Evolutionary conservation across 2,329 filamentous ascomycete genomes (phyloP), one percentile per base, ranked within the genome.

Genomic region (Xylaria sp.): DNA sequence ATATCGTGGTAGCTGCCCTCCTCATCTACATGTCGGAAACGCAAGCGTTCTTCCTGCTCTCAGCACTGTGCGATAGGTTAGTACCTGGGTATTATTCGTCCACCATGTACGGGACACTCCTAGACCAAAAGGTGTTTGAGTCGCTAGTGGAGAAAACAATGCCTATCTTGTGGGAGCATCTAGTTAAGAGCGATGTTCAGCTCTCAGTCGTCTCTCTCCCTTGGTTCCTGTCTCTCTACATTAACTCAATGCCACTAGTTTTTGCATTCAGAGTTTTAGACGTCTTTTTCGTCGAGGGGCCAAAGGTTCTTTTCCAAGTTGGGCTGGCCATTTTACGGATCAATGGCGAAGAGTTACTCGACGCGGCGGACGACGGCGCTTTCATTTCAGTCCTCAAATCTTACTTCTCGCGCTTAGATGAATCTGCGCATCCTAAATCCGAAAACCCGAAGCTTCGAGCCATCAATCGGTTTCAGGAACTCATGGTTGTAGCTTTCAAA

Each of bases 401-500:
- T 0, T 99, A 99, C 77, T 99, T 99, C 75, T 87, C 92, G 7
- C 88, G 92, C 38, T 82, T 99, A 8, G 94, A 98, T 73, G 94
- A 98, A 77, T 97, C 93, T 3, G 95, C 95, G 2, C 94, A 99
- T 72, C 95, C 95, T 2, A 93, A 90, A 72, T 97, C 93, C 0
- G 93, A 97, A 74, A 99, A 98, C 66, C 89, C 93, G 3, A 99
- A 98, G 78, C 81, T 98, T 54, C 87, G 94, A 54, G 92, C 93
- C 0, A 95, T 99, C 55, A 99, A 96, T 5, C 87, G 92, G 47
- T 99, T 99, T 74, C 95, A 99, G 72, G 95, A 98, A 76, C 85
- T 99, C 59, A 98, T 99, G 93, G 95, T 99, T 3, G 95, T 98
- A 19, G 95, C 95, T 0, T 99, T 99, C 79, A 98, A 97, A 70